Percentiles rank a stretch among this genome's conserved stretches.
phyloP scores from a whole-genome alignment of 2,329 filamentous ascomycete genomes.

The Phaeosphaeria sp. region DNA sequence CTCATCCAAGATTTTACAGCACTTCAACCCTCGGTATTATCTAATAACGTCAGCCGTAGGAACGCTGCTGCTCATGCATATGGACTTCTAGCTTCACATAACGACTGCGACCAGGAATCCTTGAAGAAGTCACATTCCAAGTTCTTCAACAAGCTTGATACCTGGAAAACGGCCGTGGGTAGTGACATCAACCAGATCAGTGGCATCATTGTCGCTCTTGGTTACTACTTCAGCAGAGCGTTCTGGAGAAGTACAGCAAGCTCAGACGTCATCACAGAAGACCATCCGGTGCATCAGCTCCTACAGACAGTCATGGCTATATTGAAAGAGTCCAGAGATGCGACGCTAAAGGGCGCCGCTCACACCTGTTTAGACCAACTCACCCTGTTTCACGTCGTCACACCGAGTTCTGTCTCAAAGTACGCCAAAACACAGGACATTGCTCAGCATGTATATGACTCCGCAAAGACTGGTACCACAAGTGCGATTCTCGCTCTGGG shows the following conservation, averaged over 20 bases:
- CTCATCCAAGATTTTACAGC: slow-evolving; percentile 49
- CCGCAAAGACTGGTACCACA: slow-evolving; percentile 82
- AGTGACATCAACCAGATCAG: slow-evolving; percentile 65
- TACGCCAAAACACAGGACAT: slow-evolving; percentile 55
- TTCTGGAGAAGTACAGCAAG: slow-evolving; percentile 55
- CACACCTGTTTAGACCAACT: slow-evolving; percentile 67
- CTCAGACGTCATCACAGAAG: slow-evolving; percentile 31
- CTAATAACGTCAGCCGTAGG: slow-evolving; percentile 74
- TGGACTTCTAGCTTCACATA: slow-evolving; percentile 77
- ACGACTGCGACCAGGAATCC: slow-evolving; percentile 47
- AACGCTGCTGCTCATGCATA: slow-evolving; percentile 71
- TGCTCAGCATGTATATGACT: slow-evolving; percentile 67
- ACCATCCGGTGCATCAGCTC: slow-evolving; percentile 50
- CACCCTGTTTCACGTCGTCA: slow-evolving; percentile 64
- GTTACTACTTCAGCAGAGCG: slow-evolving; percentile 64
- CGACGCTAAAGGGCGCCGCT: slow-evolving; percentile 63
- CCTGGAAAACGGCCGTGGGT: slow-evolving; percentile 67
- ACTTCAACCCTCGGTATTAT: slow-evolving; percentile 68
- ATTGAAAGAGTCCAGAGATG: slow-evolving; percentile 61
- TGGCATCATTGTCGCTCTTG: slow-evolving; percentile 65
- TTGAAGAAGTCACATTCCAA: slow-evolving; percentile 53
- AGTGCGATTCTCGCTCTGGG: slow-evolving; percentile 83
- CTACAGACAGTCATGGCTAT: slow-evolving; percentile 58
- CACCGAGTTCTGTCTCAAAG: slow-evolving; percentile 45
- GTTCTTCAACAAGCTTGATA: slow-evolving; percentile 55